Base-by-base conservation (phyloP, 805 yeast genomes). In the Helenozyma rhizophorensis region DNA sequence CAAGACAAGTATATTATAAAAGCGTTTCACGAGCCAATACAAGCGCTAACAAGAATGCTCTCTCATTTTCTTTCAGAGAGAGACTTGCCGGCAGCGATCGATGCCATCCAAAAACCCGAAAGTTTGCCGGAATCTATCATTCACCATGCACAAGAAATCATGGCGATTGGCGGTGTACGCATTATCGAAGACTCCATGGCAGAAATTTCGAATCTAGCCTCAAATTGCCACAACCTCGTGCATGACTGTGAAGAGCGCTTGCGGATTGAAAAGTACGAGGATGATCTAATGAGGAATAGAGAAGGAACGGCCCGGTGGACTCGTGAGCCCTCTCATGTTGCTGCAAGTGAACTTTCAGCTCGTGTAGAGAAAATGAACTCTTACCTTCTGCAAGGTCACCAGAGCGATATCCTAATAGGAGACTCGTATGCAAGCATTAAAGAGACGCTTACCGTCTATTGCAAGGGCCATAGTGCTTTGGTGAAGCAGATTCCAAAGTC, bases 1-100 rank as follows among this genome's bases (percentile, higher is more conserved):
- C 78, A 78, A 37, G 74, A 73, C 10, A 58, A 58, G 3, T 83
- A 70, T 47, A 64, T 83, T 8, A 58, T 59, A 18, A 70, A 73
- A 29, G 64, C 42, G 35, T 61, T 54, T 34, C 50, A 41, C 42
- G 60, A 56, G 3, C 87, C 88, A 0, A 45, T 80, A 2, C 55
- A 58, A 14, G 60, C 71, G 3, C 48, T 81, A 16, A 70, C 71
- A 28, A 62, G 60, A 22, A 52, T 70, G 23, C 50, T 80, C 18
- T 58, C 61, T 14, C 57, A 58, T 21, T 68, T 66, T 40, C 43
- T 81, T 4, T 60, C 69, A 0, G 74, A 68, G 12, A 48, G 72
- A 23, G 70, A 70, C n/a, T 53, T 84, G 1, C 83, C 86, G 0
- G 77, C 81, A 0, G 60, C 80, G 0, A 53, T 85, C 2, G 88